Evolutionary conservation across 805 yeast species (phyloP).

Genomic region (Saccharomycopsis synnaedendra): DNA sequence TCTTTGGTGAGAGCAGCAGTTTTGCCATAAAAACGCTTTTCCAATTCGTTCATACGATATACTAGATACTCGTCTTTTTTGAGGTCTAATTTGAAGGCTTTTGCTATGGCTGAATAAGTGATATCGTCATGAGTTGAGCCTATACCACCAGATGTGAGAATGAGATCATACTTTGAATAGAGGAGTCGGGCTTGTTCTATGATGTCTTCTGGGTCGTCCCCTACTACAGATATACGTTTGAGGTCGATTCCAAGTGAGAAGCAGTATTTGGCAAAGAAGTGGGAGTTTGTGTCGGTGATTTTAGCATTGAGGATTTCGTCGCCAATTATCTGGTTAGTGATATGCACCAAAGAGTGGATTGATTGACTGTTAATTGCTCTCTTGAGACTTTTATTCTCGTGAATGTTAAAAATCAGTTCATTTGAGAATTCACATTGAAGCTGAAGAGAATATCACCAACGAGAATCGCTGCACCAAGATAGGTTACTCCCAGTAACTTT

Average conservation of each 20-base stretch:
- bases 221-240: constrained; percentile 57
- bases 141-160: constrained; percentile 53
- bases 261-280: constrained; percentile 59
- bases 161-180: constrained; percentile 46
- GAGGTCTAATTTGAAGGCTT: constrained; percentile 42
- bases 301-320: constrained; percentile 86
- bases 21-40: background rate
- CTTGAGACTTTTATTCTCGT: too few species aligned
- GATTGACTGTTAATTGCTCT: too few species aligned
- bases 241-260: constrained; percentile 58
- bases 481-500: background rate
- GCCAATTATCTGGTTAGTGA: constrained; percentile 46
- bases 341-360: background rate
- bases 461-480: background rate
- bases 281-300: constrained; percentile 69
- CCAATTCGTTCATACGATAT: constrained; percentile 40
- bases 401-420: too few species aligned
- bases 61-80: constrained; percentile 46
- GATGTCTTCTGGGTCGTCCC: constrained; percentile 65
- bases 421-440: background rate
- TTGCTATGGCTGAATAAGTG: constrained; percentile 67
- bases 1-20: constrained; percentile 23
- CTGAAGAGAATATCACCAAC: background rate
- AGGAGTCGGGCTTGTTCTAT: constrained; percentile 35
- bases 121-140: constrained; percentile 92